Base-by-base conservation (phyloP, 208 protist species). In the Angomonas deanei region DNA sequence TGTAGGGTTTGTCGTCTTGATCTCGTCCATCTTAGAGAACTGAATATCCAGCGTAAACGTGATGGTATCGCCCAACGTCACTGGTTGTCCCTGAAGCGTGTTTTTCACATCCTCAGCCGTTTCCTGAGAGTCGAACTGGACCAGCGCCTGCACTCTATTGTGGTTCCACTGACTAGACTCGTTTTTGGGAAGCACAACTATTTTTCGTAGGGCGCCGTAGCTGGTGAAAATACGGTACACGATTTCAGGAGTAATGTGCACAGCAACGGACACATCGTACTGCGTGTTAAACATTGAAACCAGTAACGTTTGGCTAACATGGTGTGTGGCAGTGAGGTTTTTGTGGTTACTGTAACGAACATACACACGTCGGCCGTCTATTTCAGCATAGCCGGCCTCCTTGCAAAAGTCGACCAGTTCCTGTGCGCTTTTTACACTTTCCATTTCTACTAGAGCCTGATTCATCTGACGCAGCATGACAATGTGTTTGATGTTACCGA, bases 391-490 rank as follows among this genome's bases (percentile, higher is more conserved):
- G 23, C 91, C 91, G 5, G 82, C 63, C 28, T 91, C 77, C 38
- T 81, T 74, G 71, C 91, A 94, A 68, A 92, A 94, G 52, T 97
- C 84, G 42, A 97, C 84, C 53, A 97, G 65, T 72, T 97, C 79
- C 66, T 93, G 83, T 23, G 91, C 91, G 34, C 80, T 86, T 66
- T 92, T 88, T 46, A 66, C 72, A 42, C 68, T 89, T 70, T 94
- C 90, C 91, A 97, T 97, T 76, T 97, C 86, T 47, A 97, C 76
- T 1, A 97, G 80, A 6, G 91, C 88, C 78, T 97, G 91, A 56
- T 97, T 94, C 88, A 93, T 97, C 72, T 94, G 86, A 1, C 91
- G 81, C 50, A 97, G 87, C 91, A 97, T 94, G 26, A 97, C 91
- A 74, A 97, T 88, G 71, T 94, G 90, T 60, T 90, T 88, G 50